These are phyloP conservation scores for Saccharomyces eubayanus DNA, from an alignment of 805 yeast genomes.

Conservation along the genomic window DNA sequence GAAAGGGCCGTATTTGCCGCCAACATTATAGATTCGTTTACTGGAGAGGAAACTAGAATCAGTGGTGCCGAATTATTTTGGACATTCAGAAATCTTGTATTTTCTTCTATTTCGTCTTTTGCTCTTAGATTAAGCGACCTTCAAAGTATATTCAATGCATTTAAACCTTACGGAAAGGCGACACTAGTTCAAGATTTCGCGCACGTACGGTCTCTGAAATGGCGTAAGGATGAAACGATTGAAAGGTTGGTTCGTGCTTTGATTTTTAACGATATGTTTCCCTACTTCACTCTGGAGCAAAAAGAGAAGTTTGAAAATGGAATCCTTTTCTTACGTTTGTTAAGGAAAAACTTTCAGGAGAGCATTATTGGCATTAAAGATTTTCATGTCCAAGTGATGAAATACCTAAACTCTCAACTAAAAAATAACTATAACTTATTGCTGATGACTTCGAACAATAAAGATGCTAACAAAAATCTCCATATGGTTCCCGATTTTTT, in stretches of 20 bases:
- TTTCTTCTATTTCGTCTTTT: background rate
- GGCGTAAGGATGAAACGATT: background rate
- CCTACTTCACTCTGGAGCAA: background rate
- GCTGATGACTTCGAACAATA: background rate
- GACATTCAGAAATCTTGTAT: background rate
- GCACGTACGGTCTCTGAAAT: background rate
- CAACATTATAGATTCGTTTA: background rate
- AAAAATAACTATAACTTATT: slow-evolving; percentile 3
- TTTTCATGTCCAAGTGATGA: slow-evolving; percentile 5
- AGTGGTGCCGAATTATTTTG: background rate
- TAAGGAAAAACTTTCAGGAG: slow-evolving; percentile 2
- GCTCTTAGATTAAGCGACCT: background rate
- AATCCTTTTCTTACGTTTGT: background rate
- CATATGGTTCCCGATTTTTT: background rate
- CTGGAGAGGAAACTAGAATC: background rate
- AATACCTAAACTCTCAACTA: slow-evolving; percentile 4
- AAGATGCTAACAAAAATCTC: background rate
- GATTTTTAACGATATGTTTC: background rate
- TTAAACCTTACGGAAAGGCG: background rate
- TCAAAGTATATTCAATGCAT: background rate
- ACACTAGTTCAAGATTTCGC: slow-evolving; percentile 3
- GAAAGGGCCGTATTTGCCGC: background rate
- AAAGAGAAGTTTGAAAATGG: background rate
- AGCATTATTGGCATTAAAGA: slow-evolving; percentile 1
- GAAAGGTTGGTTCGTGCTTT: background rate